Base-by-base conservation (phyloP, 352 stramenopile species). In the Globisporangium takayamanum region DNA sequence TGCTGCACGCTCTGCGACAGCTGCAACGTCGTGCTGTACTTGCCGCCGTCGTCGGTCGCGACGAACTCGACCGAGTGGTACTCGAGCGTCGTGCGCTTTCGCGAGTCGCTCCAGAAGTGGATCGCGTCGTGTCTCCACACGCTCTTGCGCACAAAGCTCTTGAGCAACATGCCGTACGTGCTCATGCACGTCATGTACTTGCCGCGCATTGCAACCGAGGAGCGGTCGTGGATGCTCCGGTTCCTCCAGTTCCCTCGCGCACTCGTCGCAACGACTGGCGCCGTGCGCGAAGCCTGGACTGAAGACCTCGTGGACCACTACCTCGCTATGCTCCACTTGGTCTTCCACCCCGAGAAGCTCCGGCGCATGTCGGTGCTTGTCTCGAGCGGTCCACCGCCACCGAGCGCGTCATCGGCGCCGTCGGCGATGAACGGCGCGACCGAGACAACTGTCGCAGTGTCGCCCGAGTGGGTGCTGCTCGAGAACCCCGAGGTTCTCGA, bases 151-250 rank as follows among this genome's bases (percentile, higher is more conserved):
- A 77, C 78, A 0, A 84, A 87, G 59, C 73, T 71, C 6, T 59
- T 90, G 37, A 76, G 73, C 47, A 92, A 90, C 50, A 87, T 92
- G 78, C 84, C 85, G 22, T 93, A 87, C 64, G 49, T 95, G 20
- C 61, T 95, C 16, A 89, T 92, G 81, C 85, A 95, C 61, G 62
- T 86, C 20, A 86, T 95, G 80, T 92, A 93, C 37, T 67, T 95
- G 25, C 85, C 85, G 33, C 79, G 80, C 1, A 84, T 95, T 37
- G 77, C 76, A 26, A 90, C 74, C 0, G 79, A 92, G 58, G 85
- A 93, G 46, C 71, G 85, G 0, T 88, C 78, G 8, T 95, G 85
- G 85, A 70, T 92, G 54, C 60, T 95, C 20, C 64, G 79, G 5
- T 93, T 92, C 46, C 45, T 95, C 18, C 85, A 95, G 66, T 92